Percentiles rank a stretch among this genome's conserved stretches.
Evolutionary conservation across 2,329 filamentous ascomycete genomes (phyloP).

Genomic region (Talaromyces sp.): DNA sequence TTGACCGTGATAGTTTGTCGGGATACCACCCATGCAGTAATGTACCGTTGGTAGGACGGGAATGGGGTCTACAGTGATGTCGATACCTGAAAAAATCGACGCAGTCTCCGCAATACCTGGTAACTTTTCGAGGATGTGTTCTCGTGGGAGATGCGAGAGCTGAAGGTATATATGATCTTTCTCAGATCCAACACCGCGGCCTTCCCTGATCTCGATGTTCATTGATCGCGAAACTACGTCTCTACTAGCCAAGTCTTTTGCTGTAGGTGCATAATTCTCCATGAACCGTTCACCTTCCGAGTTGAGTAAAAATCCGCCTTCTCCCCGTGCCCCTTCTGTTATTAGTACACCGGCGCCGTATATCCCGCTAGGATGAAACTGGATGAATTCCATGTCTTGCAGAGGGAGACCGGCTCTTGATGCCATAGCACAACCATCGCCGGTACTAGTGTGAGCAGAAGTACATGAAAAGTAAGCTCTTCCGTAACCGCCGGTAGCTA

Average conservation of each 20-base stretch:
- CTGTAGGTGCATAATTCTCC: constrained; percentile 96
- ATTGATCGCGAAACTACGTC: constrained; percentile 97
- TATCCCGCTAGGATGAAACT: constrained; percentile 99
- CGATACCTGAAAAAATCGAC: constrained; percentile 93
- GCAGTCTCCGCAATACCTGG: constrained; percentile 98
- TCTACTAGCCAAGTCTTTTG: constrained; percentile 93
- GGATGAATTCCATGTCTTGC: constrained; percentile 98
- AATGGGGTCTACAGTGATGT: constrained; percentile 95
- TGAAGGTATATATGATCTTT: constrained; percentile 99
- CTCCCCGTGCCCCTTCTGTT: constrained; percentile 94
- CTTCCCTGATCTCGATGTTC: constrained; percentile 97
- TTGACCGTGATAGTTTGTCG: constrained; percentile 95
- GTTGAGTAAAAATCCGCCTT: constrained; percentile 97
- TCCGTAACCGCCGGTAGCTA: constrained; percentile 95
- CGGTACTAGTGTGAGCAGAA: constrained; percentile 95
- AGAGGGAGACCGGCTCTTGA: constrained; percentile 94
- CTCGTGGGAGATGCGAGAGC: constrained; percentile 87
- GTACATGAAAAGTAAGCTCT: constrained; percentile 98
- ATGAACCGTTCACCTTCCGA: constrained; percentile 98
- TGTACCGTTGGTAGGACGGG: constrained; percentile 94
- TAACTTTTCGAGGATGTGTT: constrained; percentile 91
- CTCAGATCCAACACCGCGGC: constrained; percentile 91
- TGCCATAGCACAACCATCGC: constrained; percentile 99
- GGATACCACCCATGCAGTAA: constrained; percentile 99
- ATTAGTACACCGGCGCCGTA: constrained; percentile 98